Base-by-base conservation (phyloP, 192 early-diverging fungal genomes). In the Physocladia obscura region DNA sequence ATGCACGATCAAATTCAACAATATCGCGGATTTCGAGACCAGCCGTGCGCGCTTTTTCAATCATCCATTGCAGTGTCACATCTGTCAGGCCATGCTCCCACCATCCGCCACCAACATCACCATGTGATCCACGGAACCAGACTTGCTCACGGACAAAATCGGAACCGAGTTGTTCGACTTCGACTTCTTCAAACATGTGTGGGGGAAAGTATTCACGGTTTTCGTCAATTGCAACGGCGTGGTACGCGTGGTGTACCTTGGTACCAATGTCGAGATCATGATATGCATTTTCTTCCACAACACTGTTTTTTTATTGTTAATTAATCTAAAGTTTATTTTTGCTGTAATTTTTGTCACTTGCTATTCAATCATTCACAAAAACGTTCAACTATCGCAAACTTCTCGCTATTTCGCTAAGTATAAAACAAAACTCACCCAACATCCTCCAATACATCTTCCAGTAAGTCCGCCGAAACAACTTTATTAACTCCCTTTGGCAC, bases 51-150 rank as follows among this genome's bases (percentile, higher is more conserved):
- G 71, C 67, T 30, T 74, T 70, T 31, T 27, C 21, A 22, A 63
- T 52, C 52, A 73, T 73, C 73, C 73, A 74, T 30, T 44, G 17
- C 6, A 74, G 49, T 3, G 69, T 3, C 4, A 74, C 40, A 32
- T 63, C 49, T 0, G 39, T 24, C 0, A 74, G 57, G 0, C 73
- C 73, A 22, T 57, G 36, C 55, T 74, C 73, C 54, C 48, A 61
- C 73, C 73, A 74, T 13, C 73, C 73, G 44, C 73, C 73, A 27
- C 73, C 73, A 63, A 75, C 49, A 38, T 75, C 73, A 3, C 15
- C 31, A 50, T 75, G 71, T 6, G 29, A 24, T 3, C 73, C 73
- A 21, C 54, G 47, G 50, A 74, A 74, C 65, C 73, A 74, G 22
- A 49, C 52, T 36, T 60, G 68, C 67, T 73, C 62, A 17, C 62